A percentile compares a stretch with the other conserved stretches of the same genome.
phyloP scores from a whole-genome alignment of 306 rosid genomes.

The Prunus padus region DNA sequence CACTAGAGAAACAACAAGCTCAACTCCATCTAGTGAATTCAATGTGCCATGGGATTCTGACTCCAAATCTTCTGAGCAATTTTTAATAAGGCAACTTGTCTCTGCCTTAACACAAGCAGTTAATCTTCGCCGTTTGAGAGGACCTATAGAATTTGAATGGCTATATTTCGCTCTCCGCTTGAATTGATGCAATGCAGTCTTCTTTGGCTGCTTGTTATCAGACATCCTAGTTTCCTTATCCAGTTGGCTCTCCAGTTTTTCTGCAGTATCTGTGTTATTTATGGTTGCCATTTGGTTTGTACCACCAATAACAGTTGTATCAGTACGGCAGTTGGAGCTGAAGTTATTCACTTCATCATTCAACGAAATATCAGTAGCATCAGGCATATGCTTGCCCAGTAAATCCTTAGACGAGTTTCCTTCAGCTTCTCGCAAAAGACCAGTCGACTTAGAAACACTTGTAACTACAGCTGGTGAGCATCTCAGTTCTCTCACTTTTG shows the following conservation, averaged over 20 bases:
- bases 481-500: conserved; percentile 45
- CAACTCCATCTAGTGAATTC: conserved; percentile 33
- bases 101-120: conserved; percentile 57
- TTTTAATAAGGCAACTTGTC: conserved; percentile 33
- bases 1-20: conserved; percentile 29
- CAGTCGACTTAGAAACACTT: conserved; percentile 36
- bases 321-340: conserved; percentile 24
- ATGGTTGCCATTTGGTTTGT: conserved; percentile 24
- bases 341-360: conserved; percentile 32
- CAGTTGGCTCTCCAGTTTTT: conserved; percentile 29
- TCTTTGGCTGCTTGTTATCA: conserved; percentile 38
- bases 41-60: conserved; percentile 32
- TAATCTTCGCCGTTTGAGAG: conserved; percentile 60
- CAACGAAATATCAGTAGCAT: conserved; percentile 21
- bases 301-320: conserved; percentile 11
- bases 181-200: conserved; percentile 36
- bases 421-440: conserved; percentile 34
- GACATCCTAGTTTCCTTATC: conserved; percentile 26
- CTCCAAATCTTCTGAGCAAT: conserved; percentile 35
- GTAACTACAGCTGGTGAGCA: conserved; percentile 35
- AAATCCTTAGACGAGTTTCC: conserved; percentile 21
- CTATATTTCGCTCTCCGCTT: conserved; percentile 44
- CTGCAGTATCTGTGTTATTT: conserved; percentile 30
- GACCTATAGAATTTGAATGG: conserved; percentile 45
- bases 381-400: conserved; percentile 17